Conservation (phyloP, 1,284 basidiomycete species). For the Papiliotrema fonsecae region DNA sequence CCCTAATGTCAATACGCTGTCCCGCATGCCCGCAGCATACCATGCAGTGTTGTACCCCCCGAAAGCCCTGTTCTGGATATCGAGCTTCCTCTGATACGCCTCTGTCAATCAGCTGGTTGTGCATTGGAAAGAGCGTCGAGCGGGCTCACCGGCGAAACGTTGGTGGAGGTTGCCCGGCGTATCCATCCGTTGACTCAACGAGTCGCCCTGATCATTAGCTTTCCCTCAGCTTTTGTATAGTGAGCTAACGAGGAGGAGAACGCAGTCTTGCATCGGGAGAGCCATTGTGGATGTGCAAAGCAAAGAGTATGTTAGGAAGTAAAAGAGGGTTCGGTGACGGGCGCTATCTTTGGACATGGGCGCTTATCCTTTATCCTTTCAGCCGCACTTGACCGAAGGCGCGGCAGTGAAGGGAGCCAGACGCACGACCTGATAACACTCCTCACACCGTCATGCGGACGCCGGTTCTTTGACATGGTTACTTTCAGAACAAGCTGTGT, state of each 20-base stretch:
- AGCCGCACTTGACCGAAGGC: too few relatives aligned
- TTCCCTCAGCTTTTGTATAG: background rate
- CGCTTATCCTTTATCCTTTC: too few relatives aligned
- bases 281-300: too few relatives aligned
- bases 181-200: slow-evolving; percentile 9
- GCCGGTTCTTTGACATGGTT: too few relatives aligned
- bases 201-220: slow-evolving; percentile 16
- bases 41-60: slow-evolving; percentile 33
- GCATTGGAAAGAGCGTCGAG: background rate
- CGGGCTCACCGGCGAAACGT: slow-evolving; percentile 15
- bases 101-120: slow-evolving; percentile 9
- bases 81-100: slow-evolving; percentile 30
- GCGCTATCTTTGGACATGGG: too few relatives aligned
- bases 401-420: too few relatives aligned
- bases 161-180: slow-evolving; percentile 18
- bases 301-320: too few relatives aligned
- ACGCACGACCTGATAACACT: too few relatives aligned
- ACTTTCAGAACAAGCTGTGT: too few relatives aligned
- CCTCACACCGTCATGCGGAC: too few relatives aligned
- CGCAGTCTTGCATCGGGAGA: slow-evolving; percentile 22
- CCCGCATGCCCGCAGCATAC: slow-evolving; percentile 6
- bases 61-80: slow-evolving; percentile 36
- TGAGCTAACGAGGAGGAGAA: slow-evolving; percentile 22
- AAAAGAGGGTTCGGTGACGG: too few relatives aligned
- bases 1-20: slow-evolving; percentile 6